Percentiles rank a stretch among this genome's conserved stretches.
These are phyloP conservation scores for Xylariaceae sp. DNA, from an alignment of 2,329 filamentous ascomycete species.

Conservation along the genomic window DNA sequence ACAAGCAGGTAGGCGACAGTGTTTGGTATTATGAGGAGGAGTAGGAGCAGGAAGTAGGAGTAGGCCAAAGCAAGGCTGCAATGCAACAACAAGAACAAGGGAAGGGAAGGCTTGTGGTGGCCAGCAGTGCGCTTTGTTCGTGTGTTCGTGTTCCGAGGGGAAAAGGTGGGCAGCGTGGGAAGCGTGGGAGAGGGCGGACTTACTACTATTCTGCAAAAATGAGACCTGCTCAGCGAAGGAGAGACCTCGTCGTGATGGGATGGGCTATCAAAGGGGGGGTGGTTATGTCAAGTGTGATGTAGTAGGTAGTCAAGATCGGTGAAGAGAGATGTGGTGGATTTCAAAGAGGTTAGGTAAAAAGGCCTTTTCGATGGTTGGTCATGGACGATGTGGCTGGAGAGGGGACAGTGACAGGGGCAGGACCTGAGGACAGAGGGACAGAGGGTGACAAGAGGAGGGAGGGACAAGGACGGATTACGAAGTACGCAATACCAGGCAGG, in stretches of 20 bases:
- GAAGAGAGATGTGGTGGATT: conserved; percentile 31
- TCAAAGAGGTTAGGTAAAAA: conserved; percentile 30
- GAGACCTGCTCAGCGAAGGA: conserved; percentile 35
- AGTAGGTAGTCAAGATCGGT: conserved; percentile 33
- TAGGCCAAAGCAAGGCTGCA: conserved; percentile 19
- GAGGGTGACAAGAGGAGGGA: too few relatives aligned
- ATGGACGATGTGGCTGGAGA: conserved; percentile 32
- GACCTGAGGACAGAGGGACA: not conserved
- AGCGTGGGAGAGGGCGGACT: conserved; percentile 18
- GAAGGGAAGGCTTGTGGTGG: conserved; percentile 3
- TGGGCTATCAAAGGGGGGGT: conserved; percentile 29
- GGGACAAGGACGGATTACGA: not conserved
- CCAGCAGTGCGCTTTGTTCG: conserved; percentile 23
- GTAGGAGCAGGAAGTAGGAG: conserved; percentile 5
- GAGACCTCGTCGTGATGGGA: conserved; percentile 33
- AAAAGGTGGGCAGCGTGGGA: not conserved
- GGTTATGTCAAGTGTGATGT: conserved; percentile 28
- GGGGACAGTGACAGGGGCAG: conserved; percentile 16
- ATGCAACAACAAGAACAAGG: not conserved
- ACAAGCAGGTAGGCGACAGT: too few relatives aligned
- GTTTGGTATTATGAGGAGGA: too few relatives aligned
- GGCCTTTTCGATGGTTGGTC: conserved; percentile 18
- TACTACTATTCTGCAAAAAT: conserved; percentile 32
- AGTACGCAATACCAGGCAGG: not conserved
- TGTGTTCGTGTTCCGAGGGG: not conserved